These are phyloP conservation scores for Aspergillus quadricinctus DNA, from an alignment of 2,329 filamentous ascomycete species.

Conservation along the genomic window DNA sequence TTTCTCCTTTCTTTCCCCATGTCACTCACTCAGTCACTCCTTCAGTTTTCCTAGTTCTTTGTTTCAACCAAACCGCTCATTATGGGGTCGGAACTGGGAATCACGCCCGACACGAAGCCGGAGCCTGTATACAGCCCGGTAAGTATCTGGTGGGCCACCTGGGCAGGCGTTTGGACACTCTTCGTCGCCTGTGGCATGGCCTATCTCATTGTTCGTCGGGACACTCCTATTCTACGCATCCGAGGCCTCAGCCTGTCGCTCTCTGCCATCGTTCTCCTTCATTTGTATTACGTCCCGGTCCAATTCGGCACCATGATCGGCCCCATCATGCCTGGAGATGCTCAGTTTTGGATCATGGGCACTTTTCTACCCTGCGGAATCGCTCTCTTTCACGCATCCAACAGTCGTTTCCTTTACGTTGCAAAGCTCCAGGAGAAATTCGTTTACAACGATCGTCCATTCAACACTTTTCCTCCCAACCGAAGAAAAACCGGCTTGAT, in stretches of 20 bases:
- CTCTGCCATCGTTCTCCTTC: slow-evolving; percentile 33
- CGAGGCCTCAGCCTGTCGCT: slow-evolving; percentile 36
- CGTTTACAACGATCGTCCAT: slow-evolving; percentile 18
- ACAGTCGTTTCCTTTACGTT: slow-evolving; percentile 57
- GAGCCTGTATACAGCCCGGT: slow-evolving; percentile 17
- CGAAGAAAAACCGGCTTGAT: slow-evolving; percentile 15
- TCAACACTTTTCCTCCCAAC: slow-evolving; percentile 3
- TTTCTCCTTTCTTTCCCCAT: background rate
- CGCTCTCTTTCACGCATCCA: slow-evolving; percentile 62
- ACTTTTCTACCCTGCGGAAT: slow-evolving; percentile 62
- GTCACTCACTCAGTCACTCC: background rate
- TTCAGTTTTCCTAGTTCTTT: background rate
- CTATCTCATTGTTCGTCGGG: slow-evolving; percentile 30
- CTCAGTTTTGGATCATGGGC: slow-evolving; percentile 65
- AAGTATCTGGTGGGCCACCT: slow-evolving; percentile 27
- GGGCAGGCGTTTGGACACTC: slow-evolving; percentile 30
- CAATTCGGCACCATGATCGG: slow-evolving; percentile 36
- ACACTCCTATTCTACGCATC: slow-evolving; percentile 34
- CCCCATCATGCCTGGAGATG: slow-evolving; percentile 44
- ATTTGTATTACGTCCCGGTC: slow-evolving; percentile 34
- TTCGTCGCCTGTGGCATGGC: slow-evolving; percentile 26
- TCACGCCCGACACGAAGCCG: slow-evolving; percentile 23
- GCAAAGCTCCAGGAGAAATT: slow-evolving; percentile 52
- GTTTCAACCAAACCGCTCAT: background rate
- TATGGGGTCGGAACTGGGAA: slow-evolving; percentile 30